Evolutionary conservation across 2,329 filamentous ascomycete species (phyloP).

Genomic region (Elsinoe perseae): DNA sequence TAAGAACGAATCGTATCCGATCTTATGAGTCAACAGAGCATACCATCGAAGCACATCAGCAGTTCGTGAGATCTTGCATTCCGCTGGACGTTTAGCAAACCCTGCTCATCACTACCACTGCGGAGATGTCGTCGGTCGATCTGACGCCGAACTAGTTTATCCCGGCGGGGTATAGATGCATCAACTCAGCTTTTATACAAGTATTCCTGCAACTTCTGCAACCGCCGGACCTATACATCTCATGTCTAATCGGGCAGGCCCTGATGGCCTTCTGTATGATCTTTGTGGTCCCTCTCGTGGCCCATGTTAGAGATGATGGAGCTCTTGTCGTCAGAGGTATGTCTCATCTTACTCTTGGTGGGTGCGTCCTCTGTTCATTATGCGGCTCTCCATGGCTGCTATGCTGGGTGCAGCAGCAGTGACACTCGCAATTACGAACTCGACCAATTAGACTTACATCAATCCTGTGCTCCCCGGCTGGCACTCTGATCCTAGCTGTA

Average conservation of each 20-base stretch:
- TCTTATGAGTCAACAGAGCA: too few species aligned
- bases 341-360: not conserved
- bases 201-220: not conserved
- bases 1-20: not conserved
- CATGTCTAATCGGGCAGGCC: not conserved
- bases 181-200: not conserved
- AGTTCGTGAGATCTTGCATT: too few species aligned
- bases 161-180: not conserved
- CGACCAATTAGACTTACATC: slow-evolving; percentile 23
- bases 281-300: not conserved
- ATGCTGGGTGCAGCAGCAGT: not conserved
- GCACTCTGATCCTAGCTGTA: slow-evolving; percentile 40
- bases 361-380: not conserved
- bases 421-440: not conserved
- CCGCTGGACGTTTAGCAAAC: too few species aligned
- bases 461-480: slow-evolving; percentile 44
- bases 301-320: not conserved
- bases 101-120: not conserved
- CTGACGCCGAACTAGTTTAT: not conserved
- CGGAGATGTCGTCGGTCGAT: not conserved
- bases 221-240: not conserved
- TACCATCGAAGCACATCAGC: too few species aligned
- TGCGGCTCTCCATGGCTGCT: not conserved
- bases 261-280: not conserved
- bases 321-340: not conserved